phyloP scores from a whole-genome alignment of 306 rosid species.

The Dryas drummondii region DNA sequence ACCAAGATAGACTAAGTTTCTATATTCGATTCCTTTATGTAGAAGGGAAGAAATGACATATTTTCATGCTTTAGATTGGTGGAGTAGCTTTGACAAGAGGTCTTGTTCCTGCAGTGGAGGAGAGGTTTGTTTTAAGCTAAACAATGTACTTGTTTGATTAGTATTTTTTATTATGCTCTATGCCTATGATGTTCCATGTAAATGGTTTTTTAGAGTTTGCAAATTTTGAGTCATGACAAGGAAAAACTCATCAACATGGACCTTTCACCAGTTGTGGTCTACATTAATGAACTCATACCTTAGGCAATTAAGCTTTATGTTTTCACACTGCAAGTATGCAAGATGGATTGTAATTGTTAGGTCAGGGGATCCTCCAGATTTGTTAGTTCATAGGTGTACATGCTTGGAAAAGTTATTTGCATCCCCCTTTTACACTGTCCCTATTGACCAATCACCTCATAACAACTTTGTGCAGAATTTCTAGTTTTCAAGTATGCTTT shows the following conservation, averaged over 20 bases:
- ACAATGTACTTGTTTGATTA: background rate
- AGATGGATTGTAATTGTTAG: background rate
- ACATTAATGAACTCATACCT: background rate
- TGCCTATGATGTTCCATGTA: conserved; percentile 7
- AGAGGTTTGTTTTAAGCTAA: conserved; percentile 62
- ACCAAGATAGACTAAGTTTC: conserved; percentile 17
- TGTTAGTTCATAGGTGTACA: background rate
- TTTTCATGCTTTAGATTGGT: conserved; percentile 63
- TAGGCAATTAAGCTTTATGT: background rate
- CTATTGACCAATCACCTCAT: background rate
- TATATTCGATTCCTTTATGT: conserved; percentile 23
- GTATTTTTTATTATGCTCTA: background rate
- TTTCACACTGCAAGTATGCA: background rate
- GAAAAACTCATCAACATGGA: background rate
- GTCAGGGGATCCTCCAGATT: background rate
- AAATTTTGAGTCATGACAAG: background rate
- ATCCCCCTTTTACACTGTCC: background rate
- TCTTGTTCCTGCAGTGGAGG: conserved; percentile 85
- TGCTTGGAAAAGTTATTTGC: background rate
- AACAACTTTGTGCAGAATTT: conserved; percentile 5
- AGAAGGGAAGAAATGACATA: conserved; percentile 31
- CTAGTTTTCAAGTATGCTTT: background rate
- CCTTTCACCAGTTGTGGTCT: background rate
- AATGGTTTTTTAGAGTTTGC: background rate
- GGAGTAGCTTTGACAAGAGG: conserved; percentile 89